phyloP scores from a whole-genome alignment of 2,329 filamentous ascomycete species.

The Alternaria panax region DNA sequence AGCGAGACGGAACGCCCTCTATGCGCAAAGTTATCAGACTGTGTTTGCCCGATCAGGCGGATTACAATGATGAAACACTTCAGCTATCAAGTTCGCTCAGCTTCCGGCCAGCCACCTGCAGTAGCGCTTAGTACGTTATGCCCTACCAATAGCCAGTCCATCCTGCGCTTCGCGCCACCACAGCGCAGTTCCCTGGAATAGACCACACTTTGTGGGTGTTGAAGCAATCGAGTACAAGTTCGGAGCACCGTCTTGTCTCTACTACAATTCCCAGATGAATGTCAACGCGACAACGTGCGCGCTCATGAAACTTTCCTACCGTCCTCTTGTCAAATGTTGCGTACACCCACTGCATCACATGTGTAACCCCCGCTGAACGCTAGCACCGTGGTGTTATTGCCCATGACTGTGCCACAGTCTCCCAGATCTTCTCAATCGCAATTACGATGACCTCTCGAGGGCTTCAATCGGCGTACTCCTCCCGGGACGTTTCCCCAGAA shows the following conservation, averaged over 20 bases:
- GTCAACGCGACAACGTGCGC: background rate
- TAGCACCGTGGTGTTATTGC: background rate
- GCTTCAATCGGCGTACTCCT: conserved; percentile 27
- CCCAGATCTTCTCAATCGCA: background rate
- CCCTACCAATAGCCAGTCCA: background rate
- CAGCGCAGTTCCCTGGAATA: background rate
- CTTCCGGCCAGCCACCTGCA: conserved; percentile 1
- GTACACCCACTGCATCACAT: conserved; percentile 4
- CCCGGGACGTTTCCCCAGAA: conserved; percentile 36
- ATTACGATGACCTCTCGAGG: conserved; percentile 35
- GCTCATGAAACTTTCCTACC: background rate
- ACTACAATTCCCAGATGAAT: background rate
- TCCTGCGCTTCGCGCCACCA: background rate
- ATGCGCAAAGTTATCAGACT: background rate
- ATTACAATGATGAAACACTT: background rate
- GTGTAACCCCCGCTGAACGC: conserved; percentile 7
- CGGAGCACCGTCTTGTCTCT: background rate
- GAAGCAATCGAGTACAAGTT: background rate
- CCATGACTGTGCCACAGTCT: conserved; percentile 8
- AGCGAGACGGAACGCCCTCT: background rate
- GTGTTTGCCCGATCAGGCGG: background rate
- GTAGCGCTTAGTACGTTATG: conserved; percentile 5
- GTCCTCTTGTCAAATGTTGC: background rate
- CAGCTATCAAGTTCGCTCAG: background rate
- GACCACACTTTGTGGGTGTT: background rate